A percentile compares a stretch with the other conserved stretches of the same genome.
Conservation (phyloP, 139 green algal species). For the Tetratostichococcus sp. region DNA sequence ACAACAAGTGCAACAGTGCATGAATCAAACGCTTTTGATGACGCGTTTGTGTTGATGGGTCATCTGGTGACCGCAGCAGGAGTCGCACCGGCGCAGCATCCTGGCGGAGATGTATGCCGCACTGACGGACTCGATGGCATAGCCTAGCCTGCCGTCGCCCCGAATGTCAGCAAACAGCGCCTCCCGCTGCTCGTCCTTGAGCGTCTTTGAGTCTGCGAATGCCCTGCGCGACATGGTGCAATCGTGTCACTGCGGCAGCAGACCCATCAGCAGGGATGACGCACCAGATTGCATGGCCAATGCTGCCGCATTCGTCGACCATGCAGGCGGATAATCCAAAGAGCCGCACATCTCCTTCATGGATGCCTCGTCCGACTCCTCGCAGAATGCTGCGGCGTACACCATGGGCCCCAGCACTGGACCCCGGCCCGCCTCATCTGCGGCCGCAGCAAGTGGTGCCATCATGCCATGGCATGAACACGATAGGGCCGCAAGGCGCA, state of each 20-base stretch:
- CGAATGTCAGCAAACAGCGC: slow-evolving; percentile 60
- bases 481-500: neutral
- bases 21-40: too few relatives aligned
- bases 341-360: slow-evolving; percentile 30
- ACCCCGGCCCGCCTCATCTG: slow-evolving; percentile 85
- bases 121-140: slow-evolving; percentile 55
- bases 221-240: slow-evolving; percentile 29
- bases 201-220: slow-evolving; percentile 78
- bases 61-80: too few relatives aligned
- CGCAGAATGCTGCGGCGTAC: slow-evolving; percentile 55
- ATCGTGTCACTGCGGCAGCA: too few relatives aligned
- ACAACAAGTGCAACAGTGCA: too few relatives aligned
- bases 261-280: too few relatives aligned
- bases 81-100: slow-evolving; percentile 61
- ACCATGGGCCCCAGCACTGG: slow-evolving; percentile 91
- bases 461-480: neutral
- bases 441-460: too few relatives aligned
- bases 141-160: slow-evolving; percentile 49
- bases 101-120: slow-evolving; percentile 58
- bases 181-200: slow-evolving; percentile 65
- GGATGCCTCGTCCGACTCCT: slow-evolving; percentile 14
- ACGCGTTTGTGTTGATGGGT: too few relatives aligned
- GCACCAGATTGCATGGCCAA: too few relatives aligned
- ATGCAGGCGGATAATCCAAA: slow-evolving; percentile 25
- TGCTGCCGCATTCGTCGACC: too few relatives aligned